Evolutionary conservation across 768 basidiomycete species (phyloP), one percentile per base, ranked within the genome.

Genomic region (Terana coerulea): DNA sequence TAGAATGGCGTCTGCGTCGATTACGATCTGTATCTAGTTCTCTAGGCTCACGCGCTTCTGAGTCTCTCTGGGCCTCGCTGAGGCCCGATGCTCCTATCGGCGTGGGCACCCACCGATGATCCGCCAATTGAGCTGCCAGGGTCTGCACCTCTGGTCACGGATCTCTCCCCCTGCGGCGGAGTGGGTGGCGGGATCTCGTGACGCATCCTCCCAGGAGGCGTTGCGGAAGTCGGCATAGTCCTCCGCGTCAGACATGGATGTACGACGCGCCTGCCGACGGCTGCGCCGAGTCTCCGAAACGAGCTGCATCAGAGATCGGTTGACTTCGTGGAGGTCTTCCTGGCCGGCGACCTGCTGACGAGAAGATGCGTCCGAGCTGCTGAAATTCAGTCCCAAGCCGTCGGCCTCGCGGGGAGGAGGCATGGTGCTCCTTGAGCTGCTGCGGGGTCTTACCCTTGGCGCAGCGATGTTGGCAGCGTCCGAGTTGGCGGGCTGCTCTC

Each of bases 261-360:
- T 14, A 9, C 29, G 43, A 3, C 52, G 52, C n/a, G 52, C 47
- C 29, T 25, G 46, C n/a, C 52, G 35, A 24, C 52, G 52, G 36
- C 26, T 37, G 36, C 22, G 33, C 11, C 45, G 52, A n/a, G 35
- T 29, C 31, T 47, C 46, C 21, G 15, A 19, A 12, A 53, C 45
- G 25, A 52, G 44, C 37, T 47, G 43, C 51, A 33, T 35, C 40
- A 52, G 37, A 12, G 52, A 53, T 15, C 39, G 45, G 39, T 47
- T 37, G 39, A 53, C 52, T 3, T 47, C 36, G 12, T 47, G 45
- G 2, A 47, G 39, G 46, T 53, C 47, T 15, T 53, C 43, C 25
- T 53, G 46, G 28, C 33, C 52, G 12, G 29, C 9, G 26, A 48
- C 36, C 26, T 44, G 44, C 24, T 53, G 40, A 10, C 24, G 52